Conservation (phyloP, 1,284 basidiomycete species). For the Butyriboletus regius region DNA sequence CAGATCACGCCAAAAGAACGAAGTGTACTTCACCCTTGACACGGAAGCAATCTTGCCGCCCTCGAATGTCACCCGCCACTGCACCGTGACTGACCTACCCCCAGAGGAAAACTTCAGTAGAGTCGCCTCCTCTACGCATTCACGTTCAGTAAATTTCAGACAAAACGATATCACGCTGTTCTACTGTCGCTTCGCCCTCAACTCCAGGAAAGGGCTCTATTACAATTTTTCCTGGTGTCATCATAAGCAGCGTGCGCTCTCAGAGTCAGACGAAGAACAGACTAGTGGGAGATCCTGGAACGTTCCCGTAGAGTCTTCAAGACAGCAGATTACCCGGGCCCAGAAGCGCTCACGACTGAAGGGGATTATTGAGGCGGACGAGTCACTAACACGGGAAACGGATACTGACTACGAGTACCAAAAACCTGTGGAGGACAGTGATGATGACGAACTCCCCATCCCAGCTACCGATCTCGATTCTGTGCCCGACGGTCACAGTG, state of each 20-base stretch:
- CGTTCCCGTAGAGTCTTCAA: conserved; percentile 17
- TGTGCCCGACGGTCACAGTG: conserved; percentile 7
- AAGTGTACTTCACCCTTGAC: conserved; percentile 59
- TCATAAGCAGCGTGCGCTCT: conserved; percentile 40
- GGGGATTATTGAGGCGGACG: conserved; percentile 21
- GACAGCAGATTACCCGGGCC: conserved; percentile 1
- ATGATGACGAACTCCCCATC: conserved; percentile 15
- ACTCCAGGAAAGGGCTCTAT: conserved; percentile 54
- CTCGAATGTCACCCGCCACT: conserved; percentile 45
- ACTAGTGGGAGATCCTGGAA: conserved; percentile 27
- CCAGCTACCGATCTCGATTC: conserved; percentile 1
- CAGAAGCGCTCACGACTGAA: conserved; percentile 17
- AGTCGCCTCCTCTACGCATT: conserved; percentile 7
- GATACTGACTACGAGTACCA: conserved; percentile 22
- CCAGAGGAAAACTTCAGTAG: conserved; percentile 11
- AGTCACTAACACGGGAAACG: conserved; percentile 11
- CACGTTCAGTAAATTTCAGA: conserved; percentile 7
- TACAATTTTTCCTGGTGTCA: conserved; percentile 55
- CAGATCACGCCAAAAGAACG: conserved; percentile 43
- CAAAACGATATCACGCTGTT: conserved; percentile 24
- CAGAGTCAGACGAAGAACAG: conserved; percentile 23
- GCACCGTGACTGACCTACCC: conserved; percentile 39
- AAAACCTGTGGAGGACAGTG: conserved; percentile 8
- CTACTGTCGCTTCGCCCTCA: conserved; percentile 55
- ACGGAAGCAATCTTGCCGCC: conserved; percentile 45